These are phyloP conservation scores for Jatropha curcas DNA, from an alignment of 345 rosid species.

Conservation along the genomic window DNA sequence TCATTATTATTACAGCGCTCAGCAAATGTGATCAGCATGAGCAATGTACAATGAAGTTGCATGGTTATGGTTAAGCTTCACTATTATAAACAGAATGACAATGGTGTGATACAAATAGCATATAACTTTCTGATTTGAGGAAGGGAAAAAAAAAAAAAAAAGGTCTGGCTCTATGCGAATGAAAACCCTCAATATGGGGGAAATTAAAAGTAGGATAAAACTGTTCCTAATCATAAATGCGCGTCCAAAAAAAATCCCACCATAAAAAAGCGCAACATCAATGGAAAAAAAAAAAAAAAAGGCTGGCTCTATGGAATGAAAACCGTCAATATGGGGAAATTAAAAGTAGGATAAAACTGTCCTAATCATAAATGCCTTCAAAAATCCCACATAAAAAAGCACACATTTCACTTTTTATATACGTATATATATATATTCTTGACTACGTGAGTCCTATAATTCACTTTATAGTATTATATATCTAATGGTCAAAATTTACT, in stretches of 20 bases:
- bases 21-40: no score
- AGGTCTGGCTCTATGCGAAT: constrained; percentile 11
- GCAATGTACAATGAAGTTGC: no score
- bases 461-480: constrained; percentile 1
- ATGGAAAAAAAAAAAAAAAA: no score
- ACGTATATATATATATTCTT: not conserved
- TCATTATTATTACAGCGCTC: no score
- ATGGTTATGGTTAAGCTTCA: no score
- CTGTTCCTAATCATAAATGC: constrained; percentile 15
- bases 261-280: constrained; percentile 7
- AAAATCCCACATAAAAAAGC: constrained; percentile 7
- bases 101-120: no score
- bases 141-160: no score
- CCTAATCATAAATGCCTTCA: constrained; percentile 9
- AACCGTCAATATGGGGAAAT: constrained; percentile 12
- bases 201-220: constrained; percentile 6
- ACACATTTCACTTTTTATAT: constrained; percentile 3
- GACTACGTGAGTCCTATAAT: not conserved
- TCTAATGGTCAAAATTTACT: not conserved
- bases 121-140: no score
- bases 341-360: constrained; percentile 9
- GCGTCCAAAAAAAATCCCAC: constrained; percentile 9
- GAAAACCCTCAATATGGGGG: constrained; percentile 6
- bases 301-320: constrained; percentile 10
- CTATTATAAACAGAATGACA: no score